phyloP scores from a whole-genome alignment of 805 yeast species.

The Starmerella vaccinii region DNA sequence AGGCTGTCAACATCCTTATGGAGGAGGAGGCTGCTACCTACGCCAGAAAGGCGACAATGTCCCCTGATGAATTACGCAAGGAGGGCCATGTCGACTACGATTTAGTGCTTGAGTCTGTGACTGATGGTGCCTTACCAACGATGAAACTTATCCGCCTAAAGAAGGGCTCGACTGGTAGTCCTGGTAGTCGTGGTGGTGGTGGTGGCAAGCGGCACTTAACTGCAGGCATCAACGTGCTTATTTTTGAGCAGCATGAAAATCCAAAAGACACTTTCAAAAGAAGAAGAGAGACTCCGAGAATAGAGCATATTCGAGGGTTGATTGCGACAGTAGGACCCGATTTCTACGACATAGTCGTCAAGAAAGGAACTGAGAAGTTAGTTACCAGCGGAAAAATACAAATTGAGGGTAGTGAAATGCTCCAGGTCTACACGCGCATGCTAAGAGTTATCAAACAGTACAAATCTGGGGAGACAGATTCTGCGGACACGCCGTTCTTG shows the following conservation, averaged over 20 bases:
- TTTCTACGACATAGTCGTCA: neutral
- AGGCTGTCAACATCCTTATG: neutral
- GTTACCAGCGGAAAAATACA: neutral
- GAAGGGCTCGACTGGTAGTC: too few relatives aligned
- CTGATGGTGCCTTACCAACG: neutral
- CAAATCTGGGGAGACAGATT: neutral
- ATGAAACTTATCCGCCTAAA: neutral
- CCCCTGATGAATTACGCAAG: neutral
- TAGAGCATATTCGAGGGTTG: neutral
- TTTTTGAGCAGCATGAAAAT: neutral
- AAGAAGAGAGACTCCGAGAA: neutral
- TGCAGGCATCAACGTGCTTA: neutral
- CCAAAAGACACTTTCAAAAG: too few relatives aligned
- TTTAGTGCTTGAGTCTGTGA: neutral
- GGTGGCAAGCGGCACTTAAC: too few relatives aligned
- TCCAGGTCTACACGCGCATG: neutral
- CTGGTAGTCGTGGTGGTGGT: too few relatives aligned
- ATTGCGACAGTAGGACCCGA: neutral
- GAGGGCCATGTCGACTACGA: neutral
- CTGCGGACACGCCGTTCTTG: neutral
- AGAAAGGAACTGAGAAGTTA: neutral
- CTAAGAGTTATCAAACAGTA: neutral
- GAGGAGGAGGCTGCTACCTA: neutral
- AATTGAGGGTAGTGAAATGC: neutral
- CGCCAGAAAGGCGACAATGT: neutral